Conservation (phyloP, 176 grass and related monocot genomes). For the Hyparrhenia diplandra region DNA sequence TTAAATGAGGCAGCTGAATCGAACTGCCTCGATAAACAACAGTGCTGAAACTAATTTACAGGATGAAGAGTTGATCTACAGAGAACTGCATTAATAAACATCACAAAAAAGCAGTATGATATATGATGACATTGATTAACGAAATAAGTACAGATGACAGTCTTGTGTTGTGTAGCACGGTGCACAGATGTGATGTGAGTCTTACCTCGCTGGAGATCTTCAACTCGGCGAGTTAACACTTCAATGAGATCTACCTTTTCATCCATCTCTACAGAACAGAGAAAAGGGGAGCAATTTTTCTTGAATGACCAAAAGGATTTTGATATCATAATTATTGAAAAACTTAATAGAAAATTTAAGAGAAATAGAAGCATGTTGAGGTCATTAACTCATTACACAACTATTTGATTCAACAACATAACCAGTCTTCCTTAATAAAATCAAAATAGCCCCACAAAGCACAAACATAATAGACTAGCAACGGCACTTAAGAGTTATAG, state of each 20-base stretch:
- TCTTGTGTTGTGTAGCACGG: slow-evolving; percentile 5
- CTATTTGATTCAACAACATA: background rate
- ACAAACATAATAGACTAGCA: background rate
- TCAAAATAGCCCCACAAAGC: background rate
- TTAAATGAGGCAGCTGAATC: background rate
- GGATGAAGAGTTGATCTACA: background rate
- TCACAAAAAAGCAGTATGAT: background rate
- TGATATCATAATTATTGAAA: slow-evolving; percentile 9
- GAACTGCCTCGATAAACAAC: slow-evolving; percentile 3
- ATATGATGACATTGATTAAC: background rate
- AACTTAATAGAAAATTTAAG: background rate
- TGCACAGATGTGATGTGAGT: background rate
- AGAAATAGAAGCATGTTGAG: background rate
- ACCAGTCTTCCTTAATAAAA: background rate
- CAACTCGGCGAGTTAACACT: slow-evolving; percentile 47
- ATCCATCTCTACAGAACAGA: slow-evolving; percentile 48
- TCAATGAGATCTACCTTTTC: slow-evolving; percentile 43
- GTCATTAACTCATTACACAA: background rate
- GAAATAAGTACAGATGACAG: background rate
- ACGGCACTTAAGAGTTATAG: background rate
- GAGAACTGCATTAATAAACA: background rate
- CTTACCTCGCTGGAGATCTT: slow-evolving; percentile 78
- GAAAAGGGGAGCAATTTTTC: slow-evolving; percentile 3
- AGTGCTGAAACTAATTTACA: slow-evolving; percentile 20
- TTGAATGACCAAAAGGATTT: slow-evolving; percentile 8